Conservation (phyloP, 2,329 filamentous ascomycete species). For the Whalleya microplaca region DNA sequence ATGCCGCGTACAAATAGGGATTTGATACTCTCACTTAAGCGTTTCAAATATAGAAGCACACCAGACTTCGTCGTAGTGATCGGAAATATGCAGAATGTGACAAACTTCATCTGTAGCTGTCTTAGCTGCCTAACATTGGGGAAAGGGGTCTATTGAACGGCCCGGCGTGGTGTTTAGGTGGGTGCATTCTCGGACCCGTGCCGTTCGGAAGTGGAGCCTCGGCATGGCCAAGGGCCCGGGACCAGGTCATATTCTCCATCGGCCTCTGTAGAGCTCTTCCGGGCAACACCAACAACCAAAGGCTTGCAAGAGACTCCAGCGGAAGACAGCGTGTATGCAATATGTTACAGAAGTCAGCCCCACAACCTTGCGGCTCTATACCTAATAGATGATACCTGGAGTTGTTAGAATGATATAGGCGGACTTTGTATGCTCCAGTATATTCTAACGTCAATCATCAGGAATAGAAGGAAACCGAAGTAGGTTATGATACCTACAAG, state of each 20-base stretch:
- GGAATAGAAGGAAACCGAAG: neutral
- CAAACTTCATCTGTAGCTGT: conserved; percentile 11
- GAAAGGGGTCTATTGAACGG: neutral
- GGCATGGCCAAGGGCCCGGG: conserved; percentile 10
- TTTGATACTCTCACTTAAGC: conserved; percentile 2
- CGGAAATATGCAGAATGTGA: conserved; percentile 6
- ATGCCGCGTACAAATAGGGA: conserved; percentile 1
- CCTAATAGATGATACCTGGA: no score
- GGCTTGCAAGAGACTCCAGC: neutral
- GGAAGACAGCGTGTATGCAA: conserved; percentile 5
- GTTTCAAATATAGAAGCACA: conserved; percentile 1
- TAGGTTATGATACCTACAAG: neutral
- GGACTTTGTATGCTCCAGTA: no score
- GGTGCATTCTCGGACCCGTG: conserved; percentile 11
- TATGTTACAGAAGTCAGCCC: conserved; percentile 2
- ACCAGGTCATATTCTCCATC: conserved; percentile 2
- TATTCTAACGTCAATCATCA: no score
- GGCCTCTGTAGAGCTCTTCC: conserved; percentile 3
- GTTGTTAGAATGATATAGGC: no score
- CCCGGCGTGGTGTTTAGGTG: conserved; percentile 6
- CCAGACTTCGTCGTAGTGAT: conserved; percentile 1
- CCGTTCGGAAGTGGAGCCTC: conserved; percentile 14
- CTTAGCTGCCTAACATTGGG: neutral
- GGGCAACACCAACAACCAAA: neutral
- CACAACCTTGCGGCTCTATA: no score